Evolutionary conservation across 176 grass and related monocot species (phyloP), one percentile per base, ranked within the genome.

Genomic region (Triticum timopheevii): DNA sequence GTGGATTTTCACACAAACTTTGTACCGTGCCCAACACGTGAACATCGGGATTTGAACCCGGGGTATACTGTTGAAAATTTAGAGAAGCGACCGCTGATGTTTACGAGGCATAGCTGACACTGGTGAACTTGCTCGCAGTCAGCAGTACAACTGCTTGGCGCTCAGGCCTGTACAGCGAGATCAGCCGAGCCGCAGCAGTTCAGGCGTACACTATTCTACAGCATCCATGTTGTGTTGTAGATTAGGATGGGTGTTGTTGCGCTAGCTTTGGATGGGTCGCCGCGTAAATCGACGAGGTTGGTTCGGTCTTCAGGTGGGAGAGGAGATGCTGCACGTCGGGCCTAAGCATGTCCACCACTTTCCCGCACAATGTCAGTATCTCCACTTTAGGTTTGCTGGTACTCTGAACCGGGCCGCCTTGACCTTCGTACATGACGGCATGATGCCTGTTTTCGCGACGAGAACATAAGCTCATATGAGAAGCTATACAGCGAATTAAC

Each of bases 371-470:
- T 70, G 94, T 98, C 83, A 98, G 68, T 88, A 89, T 96, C 94
- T 98, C 97, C 64, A 85, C 85, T 87, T 96, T 98, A 67, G 97
- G 97, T 82, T 98, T 98, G 81, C 93, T 96, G 3, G 78, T 94
- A 68, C 85, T 96, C 87, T 96, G 97, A 45, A 98, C 97, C 2
- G 96, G 96, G 61, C 97, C 97, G 15, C 94, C 94, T 96, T 98
- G 97, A 66, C 97, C 97, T 87, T 98, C 97, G 6, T 96, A 98
- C 97, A 98, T 98, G 22, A 96, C 94, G 1, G 97, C 97, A 13
- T 98, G 97, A 77, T 98, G 94, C 76, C 97, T 98, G 73, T 88
- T 65, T 83, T 73, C 63, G 5, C 11, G 69, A 66, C 22, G 75
- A 62, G 13, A 36, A 52, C 42, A 73, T 2, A 4, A 45, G 15